phyloP scores from a whole-genome alignment of 2,329 filamentous ascomycete species.

The Davidsoniella neocaledoniae region DNA sequence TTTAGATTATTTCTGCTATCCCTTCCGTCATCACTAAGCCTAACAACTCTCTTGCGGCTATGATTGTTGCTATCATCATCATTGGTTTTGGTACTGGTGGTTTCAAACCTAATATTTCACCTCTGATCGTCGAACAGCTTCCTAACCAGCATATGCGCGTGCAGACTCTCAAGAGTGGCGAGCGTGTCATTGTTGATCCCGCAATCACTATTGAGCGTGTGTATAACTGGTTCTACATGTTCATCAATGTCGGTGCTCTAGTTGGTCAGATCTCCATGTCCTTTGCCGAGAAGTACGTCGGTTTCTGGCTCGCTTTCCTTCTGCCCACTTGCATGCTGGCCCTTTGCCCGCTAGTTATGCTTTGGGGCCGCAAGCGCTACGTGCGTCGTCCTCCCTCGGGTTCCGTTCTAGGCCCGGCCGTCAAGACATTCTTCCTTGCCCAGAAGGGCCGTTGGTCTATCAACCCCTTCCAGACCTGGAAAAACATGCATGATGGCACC shows the following conservation, averaged over 20 bases:
- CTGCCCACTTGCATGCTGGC: conserved; percentile 51
- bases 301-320: conserved; percentile 55
- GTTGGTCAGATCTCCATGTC: conserved; percentile 48
- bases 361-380: conserved; percentile 43
- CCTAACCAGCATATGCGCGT: conserved; percentile 37
- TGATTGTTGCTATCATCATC: conserved; percentile 41
- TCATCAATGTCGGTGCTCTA: conserved; percentile 55
- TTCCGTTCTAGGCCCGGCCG: conserved; percentile 49
- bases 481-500: conserved; percentile 36
- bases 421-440: conserved; percentile 42
- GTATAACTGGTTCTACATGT: conserved; percentile 54
- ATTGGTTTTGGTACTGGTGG: conserved; percentile 50
- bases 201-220: conserved; percentile 44
- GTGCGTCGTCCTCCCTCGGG: conserved; percentile 41
- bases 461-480: conserved; percentile 45
- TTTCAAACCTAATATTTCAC: conserved; percentile 59
- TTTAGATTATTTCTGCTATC: conserved; percentile 40
- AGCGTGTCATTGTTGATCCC: conserved; percentile 49
- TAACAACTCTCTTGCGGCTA: conserved; percentile 39
- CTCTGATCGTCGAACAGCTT: conserved; percentile 50
- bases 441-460: conserved; percentile 53
- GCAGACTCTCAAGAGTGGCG: conserved; percentile 33
- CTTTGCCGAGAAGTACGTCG: conserved; percentile 57
- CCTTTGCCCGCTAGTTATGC: conserved; percentile 44
- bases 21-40: conserved; percentile 41